These are phyloP conservation scores for Hondaea fermentalgiana DNA, from an alignment of 108 stramenopile genomes.

Conservation along the genomic window DNA sequence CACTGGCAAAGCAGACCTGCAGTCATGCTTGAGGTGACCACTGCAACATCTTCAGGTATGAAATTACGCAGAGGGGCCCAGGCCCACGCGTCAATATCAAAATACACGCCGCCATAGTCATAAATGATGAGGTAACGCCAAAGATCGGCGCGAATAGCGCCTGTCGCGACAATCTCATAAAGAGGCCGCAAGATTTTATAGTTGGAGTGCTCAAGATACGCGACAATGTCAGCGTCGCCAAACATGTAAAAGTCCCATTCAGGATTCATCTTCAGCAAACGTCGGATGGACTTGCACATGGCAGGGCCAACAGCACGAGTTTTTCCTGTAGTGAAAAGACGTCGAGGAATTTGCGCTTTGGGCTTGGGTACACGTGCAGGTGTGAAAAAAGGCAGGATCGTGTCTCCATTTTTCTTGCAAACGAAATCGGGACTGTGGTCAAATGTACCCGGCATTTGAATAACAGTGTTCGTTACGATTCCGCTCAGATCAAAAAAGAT, in stretches of 20 bases:
- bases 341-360: not conserved
- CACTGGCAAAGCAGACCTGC: not conserved
- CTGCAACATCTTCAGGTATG: not conserved
- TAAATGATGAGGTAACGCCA: not conserved
- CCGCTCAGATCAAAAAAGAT: too few relatives aligned
- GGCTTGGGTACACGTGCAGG: not conserved
- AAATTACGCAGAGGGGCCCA: not conserved
- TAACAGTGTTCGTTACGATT: too few relatives aligned
- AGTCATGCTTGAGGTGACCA: not conserved
- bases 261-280: not conserved
- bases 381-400: not conserved
- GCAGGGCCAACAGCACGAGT: not conserved
- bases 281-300: not conserved
- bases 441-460: too few relatives aligned
- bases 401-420: too few relatives aligned
- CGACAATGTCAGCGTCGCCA: not conserved
- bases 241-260: not conserved
- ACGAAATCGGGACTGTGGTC: too few relatives aligned
- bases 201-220: not conserved
- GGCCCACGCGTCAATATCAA: not conserved
- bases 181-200: not conserved
- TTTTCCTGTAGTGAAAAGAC: not conserved
- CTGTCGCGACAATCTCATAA: not conserved
- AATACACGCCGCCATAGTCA: not conserved
- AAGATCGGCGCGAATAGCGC: not conserved